Evolutionary conservation across 768 basidiomycete species (phyloP).

Genomic region (Russula griseocarnosa): DNA sequence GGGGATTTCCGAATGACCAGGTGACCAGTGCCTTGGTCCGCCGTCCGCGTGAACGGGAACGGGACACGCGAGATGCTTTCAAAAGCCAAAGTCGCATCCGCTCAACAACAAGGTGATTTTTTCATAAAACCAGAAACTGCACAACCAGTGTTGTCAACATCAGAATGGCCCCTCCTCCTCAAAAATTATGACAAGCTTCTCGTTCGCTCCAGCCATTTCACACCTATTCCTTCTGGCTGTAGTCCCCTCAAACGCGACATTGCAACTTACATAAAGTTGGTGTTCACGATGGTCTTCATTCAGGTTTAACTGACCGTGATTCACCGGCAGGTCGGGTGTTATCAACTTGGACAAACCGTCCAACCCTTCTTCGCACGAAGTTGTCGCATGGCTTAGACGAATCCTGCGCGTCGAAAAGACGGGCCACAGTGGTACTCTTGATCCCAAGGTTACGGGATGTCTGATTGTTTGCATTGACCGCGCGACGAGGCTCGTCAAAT

Average conservation of each 20-base stretch:
- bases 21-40: background rate
- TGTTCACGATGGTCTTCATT: background rate
- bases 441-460: slow-evolving; percentile 99
- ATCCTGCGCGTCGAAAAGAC: slow-evolving; percentile 97
- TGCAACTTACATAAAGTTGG: slow-evolving; percentile 81
- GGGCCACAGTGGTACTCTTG: slow-evolving; percentile 96
- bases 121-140: slow-evolving; percentile 74
- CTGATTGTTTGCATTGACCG: slow-evolving; percentile 99
- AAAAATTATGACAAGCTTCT: slow-evolving; percentile 99
- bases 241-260: slow-evolving; percentile 96
- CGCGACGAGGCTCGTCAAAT: slow-evolving; percentile 95
- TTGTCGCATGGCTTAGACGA: slow-evolving; percentile 97
- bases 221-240: slow-evolving; percentile 91
- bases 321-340: slow-evolving; percentile 76
- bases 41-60: background rate
- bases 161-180: slow-evolving; percentile 93
- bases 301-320: background rate
- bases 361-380: slow-evolving; percentile 98
- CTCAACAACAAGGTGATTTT: slow-evolving; percentile 71
- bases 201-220: slow-evolving; percentile 94
- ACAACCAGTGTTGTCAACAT: slow-evolving; percentile 83
- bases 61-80: slow-evolving; percentile 41
- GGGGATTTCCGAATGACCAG: slow-evolving; percentile 6
- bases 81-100: slow-evolving; percentile 66
- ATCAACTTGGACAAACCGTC: slow-evolving; percentile 99